A percentile compares a stretch with the other conserved stretches of the same genome.
These are phyloP conservation scores for Xylariaceae sp. DNA, from an alignment of 2,329 filamentous ascomycete species.

Conservation along the genomic window DNA sequence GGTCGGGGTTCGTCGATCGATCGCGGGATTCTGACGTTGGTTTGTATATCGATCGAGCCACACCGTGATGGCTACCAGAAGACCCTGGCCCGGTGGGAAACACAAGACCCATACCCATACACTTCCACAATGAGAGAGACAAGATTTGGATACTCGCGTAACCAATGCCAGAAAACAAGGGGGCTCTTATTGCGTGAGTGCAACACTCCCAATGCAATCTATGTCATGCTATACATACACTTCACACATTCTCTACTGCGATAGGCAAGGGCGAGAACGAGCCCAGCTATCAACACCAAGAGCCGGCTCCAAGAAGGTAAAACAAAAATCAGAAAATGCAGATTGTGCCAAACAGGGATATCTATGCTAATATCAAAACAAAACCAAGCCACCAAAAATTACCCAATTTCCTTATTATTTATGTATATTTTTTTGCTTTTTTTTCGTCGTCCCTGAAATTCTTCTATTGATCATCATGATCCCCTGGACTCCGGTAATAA, in stretches of 20 bases:
- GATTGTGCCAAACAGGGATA: background rate
- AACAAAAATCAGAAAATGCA: background rate
- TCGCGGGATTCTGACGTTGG: background rate
- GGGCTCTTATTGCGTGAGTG: background rate
- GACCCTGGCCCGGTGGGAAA: background rate
- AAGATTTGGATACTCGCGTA: background rate
- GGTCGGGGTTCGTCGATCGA: background rate
- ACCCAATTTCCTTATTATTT: background rate
- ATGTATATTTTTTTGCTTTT: background rate
- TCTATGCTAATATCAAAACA: background rate
- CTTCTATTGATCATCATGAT: background rate
- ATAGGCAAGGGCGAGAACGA: background rate
- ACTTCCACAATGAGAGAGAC: too few relatives aligned
- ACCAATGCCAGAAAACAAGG: background rate
- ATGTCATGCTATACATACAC: background rate
- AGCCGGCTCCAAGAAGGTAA: background rate
- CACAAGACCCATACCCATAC: background rate
- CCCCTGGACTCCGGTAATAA: constrained; percentile 9
- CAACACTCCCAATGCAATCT: background rate
- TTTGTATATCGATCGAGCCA: too few relatives aligned
- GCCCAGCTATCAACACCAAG: background rate
- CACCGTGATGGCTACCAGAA: too few relatives aligned
- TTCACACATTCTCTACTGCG: background rate
- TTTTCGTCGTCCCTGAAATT: background rate
- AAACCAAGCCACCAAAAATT: background rate